Percentiles rank a stretch among this genome's conserved stretches.
Evolutionary conservation across 164 flowering plant genomes (phyloP).

Genomic region (Pachysandra terminalis): DNA sequence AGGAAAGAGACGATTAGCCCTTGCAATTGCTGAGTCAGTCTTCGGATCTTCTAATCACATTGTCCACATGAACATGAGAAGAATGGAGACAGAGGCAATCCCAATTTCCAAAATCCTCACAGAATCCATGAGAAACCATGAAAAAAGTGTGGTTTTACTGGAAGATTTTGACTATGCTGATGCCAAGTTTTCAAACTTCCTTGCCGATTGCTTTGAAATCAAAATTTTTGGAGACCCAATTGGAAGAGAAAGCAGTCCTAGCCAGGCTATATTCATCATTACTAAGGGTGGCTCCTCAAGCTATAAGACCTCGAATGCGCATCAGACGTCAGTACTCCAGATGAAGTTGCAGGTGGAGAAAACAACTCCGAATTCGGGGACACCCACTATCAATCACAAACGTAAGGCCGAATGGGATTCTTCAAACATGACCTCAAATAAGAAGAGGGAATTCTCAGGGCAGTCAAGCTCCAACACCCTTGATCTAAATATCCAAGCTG

Average conservation of each 20-base stretch:
- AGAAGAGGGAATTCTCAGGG: conserved; percentile 32
- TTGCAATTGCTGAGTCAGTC: conserved; percentile 43
- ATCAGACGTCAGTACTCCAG: conserved; percentile 27
- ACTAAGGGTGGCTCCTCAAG: conserved; percentile 23
- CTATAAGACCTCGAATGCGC: conserved; percentile 5
- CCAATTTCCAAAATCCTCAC: conserved; percentile 26
- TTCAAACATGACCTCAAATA: conserved; percentile 25
- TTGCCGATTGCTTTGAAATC: conserved; percentile 32
- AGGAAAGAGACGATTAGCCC: conserved; percentile 66
- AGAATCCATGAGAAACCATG: conserved; percentile 27
- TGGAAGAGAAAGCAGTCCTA: conserved; percentile 10
- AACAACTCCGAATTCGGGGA: conserved; percentile 3
- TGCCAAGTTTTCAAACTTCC: conserved; percentile 36
- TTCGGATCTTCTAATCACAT: conserved; percentile 50
- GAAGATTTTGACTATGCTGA: conserved; percentile 61
- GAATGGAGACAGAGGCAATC: conserved; percentile 11
- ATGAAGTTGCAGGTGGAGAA: conserved; percentile 43
- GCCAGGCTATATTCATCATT: conserved; percentile 37
- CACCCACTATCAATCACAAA: conserved; percentile 27
- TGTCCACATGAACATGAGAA: conserved; percentile 45
- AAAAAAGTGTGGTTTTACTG: conserved; percentile 45
- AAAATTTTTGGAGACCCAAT: conserved; percentile 28
- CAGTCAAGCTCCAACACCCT: conserved; percentile 54
- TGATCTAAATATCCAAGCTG: conserved; percentile 62
- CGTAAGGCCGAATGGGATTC: conserved; percentile 48